Percentiles rank a stretch among this genome's conserved stretches.
phyloP scores from a whole-genome alignment of 164 flowering plant genomes.

The Piper betle region DNA sequence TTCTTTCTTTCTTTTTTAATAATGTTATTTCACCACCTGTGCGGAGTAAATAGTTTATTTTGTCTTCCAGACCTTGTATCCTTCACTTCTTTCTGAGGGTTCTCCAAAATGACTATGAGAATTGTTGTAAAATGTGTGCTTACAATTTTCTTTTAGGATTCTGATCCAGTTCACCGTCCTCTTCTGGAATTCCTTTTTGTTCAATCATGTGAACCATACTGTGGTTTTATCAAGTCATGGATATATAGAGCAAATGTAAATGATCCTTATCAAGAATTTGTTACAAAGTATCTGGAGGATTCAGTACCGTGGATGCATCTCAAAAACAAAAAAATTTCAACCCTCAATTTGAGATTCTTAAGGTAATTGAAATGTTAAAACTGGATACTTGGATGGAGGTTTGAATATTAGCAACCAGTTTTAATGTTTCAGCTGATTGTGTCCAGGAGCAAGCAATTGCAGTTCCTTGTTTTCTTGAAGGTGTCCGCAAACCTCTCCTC shows the following conservation, averaged over 20 bases:
- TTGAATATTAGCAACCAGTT: background rate
- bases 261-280: conserved; percentile 80
- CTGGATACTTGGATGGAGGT: background rate
- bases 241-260: conserved; percentile 61
- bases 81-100: no score
- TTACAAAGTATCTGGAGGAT: conserved; percentile 36
- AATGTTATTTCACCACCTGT: no score
- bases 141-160: conserved; percentile 37
- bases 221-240: conserved; percentile 75
- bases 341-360: background rate
- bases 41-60: no score
- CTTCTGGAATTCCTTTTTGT: conserved; percentile 71
- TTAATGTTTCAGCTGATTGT: conserved; percentile 8
- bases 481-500: conserved; percentile 43
- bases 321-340: background rate
- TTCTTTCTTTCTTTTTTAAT: no score
- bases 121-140: background rate
- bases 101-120: no score
- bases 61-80: no score
- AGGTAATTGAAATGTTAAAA: background rate
- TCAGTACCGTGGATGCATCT: conserved; percentile 9
- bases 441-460: conserved; percentile 48
- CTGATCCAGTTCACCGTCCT: conserved; percentile 60
- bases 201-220: conserved; percentile 75
- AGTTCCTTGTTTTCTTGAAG: conserved; percentile 68